A percentile compares a stretch with the other conserved stretches of the same genome.
These are phyloP conservation scores for Isatis tinctoria DNA, from an alignment of 345 rosid species.

Conservation along the genomic window DNA sequence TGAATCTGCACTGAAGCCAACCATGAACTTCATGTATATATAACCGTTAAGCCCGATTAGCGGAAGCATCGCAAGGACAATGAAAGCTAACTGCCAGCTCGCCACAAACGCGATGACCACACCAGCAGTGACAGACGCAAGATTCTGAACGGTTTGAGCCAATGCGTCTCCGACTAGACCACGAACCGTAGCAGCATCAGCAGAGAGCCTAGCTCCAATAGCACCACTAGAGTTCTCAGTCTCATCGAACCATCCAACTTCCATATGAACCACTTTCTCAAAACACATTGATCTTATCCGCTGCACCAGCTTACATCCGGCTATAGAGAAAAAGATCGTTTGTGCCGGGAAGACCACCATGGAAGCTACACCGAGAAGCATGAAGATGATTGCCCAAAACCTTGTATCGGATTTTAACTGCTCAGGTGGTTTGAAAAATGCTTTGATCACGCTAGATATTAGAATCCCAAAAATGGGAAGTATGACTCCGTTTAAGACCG, in stretches of 20 bases:
- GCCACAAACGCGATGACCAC: constrained; percentile 70
- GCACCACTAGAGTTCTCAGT: constrained; percentile 77
- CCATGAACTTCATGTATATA: constrained; percentile 56
- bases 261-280: constrained; percentile 82
- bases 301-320: constrained; percentile 62
- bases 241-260: constrained; percentile 81
- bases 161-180: constrained; percentile 78
- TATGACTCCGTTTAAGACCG: constrained; percentile 48
- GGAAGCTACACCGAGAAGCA: constrained; percentile 57
- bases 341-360: constrained; percentile 43
- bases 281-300: constrained; percentile 69
- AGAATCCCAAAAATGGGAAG: constrained; percentile 59
- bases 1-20: constrained; percentile 80
- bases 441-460: constrained; percentile 45
- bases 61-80: constrained; percentile 61
- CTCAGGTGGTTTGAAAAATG: constrained; percentile 58
- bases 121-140: constrained; percentile 53
- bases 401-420: constrained; percentile 55
- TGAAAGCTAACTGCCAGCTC: constrained; percentile 62
- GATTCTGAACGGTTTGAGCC: constrained; percentile 56
- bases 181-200: constrained; percentile 72
- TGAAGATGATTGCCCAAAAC: constrained; percentile 63
- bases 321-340: constrained; percentile 61
- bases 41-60: constrained; percentile 58
- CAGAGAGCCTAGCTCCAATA: constrained; percentile 81